These are phyloP conservation scores for Shiraia sp. DNA, from an alignment of 2,329 filamentous ascomycete genomes.

Conservation along the genomic window DNA sequence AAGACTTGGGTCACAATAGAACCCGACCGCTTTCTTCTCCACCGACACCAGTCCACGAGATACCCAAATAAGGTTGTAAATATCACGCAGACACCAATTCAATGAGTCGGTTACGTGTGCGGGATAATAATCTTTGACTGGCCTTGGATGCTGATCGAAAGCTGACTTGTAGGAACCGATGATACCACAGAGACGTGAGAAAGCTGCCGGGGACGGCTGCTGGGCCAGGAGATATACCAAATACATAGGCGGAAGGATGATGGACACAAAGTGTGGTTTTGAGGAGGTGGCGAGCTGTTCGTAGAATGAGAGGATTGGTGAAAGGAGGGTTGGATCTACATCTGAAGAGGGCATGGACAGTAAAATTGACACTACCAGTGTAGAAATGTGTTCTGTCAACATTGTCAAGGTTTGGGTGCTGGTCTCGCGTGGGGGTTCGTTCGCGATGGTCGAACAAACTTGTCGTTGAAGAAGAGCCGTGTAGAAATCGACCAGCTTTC, in stretches of 20 bases:
- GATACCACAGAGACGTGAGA: constrained; percentile 71
- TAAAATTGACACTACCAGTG: constrained; percentile 34
- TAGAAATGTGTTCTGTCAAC: constrained; percentile 35
- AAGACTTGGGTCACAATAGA: constrained; percentile 54
- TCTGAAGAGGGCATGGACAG: constrained; percentile 26
- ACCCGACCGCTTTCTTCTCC: constrained; percentile 64
- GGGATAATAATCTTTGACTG: constrained; percentile 41
- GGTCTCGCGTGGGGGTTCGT: constrained; percentile 17
- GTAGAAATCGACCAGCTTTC: constrained; percentile 69
- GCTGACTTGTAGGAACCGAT: constrained; percentile 74
- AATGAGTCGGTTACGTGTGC: constrained; percentile 58
- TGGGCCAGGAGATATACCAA: constrained; percentile 75
- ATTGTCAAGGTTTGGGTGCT: constrained; percentile 13
- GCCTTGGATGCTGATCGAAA: constrained; percentile 66
- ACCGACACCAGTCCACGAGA: constrained; percentile 67
- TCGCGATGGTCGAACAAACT: constrained; percentile 41
- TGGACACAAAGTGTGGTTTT: constrained; percentile 53
- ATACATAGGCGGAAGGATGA: constrained; percentile 68
- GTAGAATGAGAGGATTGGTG: constrained; percentile 67
- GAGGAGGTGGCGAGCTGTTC: constrained; percentile 59
- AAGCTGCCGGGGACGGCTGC: constrained; percentile 62
- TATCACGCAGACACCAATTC: constrained; percentile 84
- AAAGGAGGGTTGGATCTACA: constrained; percentile 50
- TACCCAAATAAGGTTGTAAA: constrained; percentile 83
- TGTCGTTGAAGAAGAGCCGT: constrained; percentile 65